Base-by-base conservation (phyloP, 208 protist genomes). In the Crithidia thermophila region DNA sequence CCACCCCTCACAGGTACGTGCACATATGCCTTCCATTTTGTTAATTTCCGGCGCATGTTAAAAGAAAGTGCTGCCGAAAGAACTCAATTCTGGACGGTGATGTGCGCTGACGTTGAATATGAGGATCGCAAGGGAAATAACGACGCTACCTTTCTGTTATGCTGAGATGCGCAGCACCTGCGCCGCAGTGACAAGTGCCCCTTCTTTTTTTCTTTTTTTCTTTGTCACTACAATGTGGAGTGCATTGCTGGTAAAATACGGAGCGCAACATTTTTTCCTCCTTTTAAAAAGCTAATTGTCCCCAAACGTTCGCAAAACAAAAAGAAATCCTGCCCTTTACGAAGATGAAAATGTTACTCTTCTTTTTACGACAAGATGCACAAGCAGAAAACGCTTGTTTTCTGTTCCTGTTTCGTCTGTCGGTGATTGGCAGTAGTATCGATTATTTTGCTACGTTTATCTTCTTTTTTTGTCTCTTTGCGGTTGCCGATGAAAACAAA, bases 51-150 rank as follows among this genome's bases (percentile, higher is more conserved):
- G n/a, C n/a, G n/a, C n/a, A n/a, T n/a, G n/a, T n/a, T n/a, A 57
- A 42, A 37, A 57, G 42, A 42, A 42, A 57, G n/a, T n/a, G n/a
- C n/a, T n/a, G n/a, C n/a, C n/a, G n/a, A n/a, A n/a, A n/a, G n/a
- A n/a, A n/a, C n/a, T n/a, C n/a, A n/a, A n/a, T n/a, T n/a, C n/a
- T n/a, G n/a, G n/a, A n/a, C n/a, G n/a, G n/a, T n/a, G n/a, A n/a
- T n/a, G n/a, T n/a, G n/a, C n/a, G n/a, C n/a, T n/a, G n/a, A n/a
- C n/a, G n/a, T n/a, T n/a, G n/a, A 57, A 57, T 28, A 45, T 20
- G 13, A 18, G 52, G 52, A 45, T 31, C 3, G 36, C 52, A 46
- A 31, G 52, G 52, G 52, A 59, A 45, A 59, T 59, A 59, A 59
- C 52, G 36, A 8, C 31, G 52, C 2, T 13, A 31, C 21, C n/a